phyloP scores from a whole-genome alignment of 2,329 filamentous ascomycete species.

The Trichophyton equinum region DNA sequence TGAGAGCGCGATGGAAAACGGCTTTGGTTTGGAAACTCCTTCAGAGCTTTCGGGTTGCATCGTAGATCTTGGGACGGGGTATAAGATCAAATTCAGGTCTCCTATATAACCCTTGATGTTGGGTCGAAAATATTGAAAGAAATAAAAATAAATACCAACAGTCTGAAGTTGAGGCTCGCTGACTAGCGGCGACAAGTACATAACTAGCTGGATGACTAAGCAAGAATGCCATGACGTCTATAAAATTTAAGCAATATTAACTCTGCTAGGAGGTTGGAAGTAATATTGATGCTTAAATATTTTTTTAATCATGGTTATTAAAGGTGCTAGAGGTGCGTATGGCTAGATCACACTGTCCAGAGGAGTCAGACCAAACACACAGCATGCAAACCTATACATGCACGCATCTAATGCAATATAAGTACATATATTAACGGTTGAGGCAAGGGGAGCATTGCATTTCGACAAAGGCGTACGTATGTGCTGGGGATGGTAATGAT shows the following conservation, averaged over 20 bases:
- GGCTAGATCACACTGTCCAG: background rate
- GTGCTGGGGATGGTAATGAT: background rate
- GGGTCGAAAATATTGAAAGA: background rate
- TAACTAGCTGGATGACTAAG: too few species aligned
- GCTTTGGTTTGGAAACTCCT: conserved; percentile 22
- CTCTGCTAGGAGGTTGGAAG: too few species aligned
- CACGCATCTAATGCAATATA: conserved; percentile 4
- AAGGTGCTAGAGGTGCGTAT: background rate
- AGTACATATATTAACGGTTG: background rate
- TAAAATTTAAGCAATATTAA: too few species aligned
- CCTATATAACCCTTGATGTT: background rate
- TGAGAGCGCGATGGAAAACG: conserved; percentile 32
- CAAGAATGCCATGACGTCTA: too few species aligned
- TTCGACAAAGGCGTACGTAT: background rate
- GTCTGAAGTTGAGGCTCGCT: too few species aligned
- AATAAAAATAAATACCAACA: background rate
- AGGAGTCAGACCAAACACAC: background rate
- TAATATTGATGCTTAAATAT: background rate
- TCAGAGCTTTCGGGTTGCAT: conserved; percentile 11
- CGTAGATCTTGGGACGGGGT: background rate
- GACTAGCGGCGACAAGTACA: too few species aligned
- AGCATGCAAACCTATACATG: conserved; percentile 4
- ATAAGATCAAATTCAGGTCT: background rate
- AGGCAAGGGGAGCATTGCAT: background rate
- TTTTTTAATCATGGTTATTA: background rate